Base-by-base conservation (phyloP, 148 eudicot species). In the Rhododendron kiyosumense region DNA sequence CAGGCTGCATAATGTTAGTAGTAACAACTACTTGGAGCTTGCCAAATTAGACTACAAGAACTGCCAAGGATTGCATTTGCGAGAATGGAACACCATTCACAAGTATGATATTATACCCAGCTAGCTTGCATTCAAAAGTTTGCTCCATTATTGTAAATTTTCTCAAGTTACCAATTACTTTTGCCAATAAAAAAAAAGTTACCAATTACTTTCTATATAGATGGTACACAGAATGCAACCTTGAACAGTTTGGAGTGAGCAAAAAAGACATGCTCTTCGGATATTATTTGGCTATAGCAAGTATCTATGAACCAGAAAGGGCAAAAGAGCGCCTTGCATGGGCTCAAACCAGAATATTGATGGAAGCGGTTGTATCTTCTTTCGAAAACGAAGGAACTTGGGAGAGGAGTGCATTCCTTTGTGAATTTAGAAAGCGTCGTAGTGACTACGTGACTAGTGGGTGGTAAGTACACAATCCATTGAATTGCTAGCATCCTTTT, bases 1-100 rank as follows among this genome's bases (percentile, higher is more conserved):
- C 91, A 96, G 99, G 91, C 92, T 95, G 96, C 92, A 94, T 3
- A 82, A 79, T n/a, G 98, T 96, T n/a, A 92, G 80, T 92, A 95
- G 92, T 74, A 93, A 93, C 74, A 75, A 54, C 6, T 96, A 95
- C 80, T 92, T 95, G 71, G 97, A 96, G 89, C 91, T 95, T n/a
- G 99, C 98, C 13, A 96, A 94, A 88, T 85, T 90, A 46, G 99
- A 96, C 89, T 96, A 87, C 89, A 92, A 93, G 83, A 88, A 92
- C n/a, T 93, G 93, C 87, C 97, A 93, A 84, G 88, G 85, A 78
- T 85, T 94, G 87, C 97, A 96, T 84, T 90, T 84, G 85, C 88
- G 83, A 5, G 99, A 96, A 85, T 94, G 96, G 97, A 89, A 84
- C 85, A 82, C 51, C 84, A 84, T 95, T 28, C 91, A 88, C 65